Percentiles rank a stretch among this genome's conserved stretches.
These are phyloP conservation scores for Podospora anserina DNA, from an alignment of 495 filamentous ascomycete genomes.

Conservation along the genomic window DNA sequence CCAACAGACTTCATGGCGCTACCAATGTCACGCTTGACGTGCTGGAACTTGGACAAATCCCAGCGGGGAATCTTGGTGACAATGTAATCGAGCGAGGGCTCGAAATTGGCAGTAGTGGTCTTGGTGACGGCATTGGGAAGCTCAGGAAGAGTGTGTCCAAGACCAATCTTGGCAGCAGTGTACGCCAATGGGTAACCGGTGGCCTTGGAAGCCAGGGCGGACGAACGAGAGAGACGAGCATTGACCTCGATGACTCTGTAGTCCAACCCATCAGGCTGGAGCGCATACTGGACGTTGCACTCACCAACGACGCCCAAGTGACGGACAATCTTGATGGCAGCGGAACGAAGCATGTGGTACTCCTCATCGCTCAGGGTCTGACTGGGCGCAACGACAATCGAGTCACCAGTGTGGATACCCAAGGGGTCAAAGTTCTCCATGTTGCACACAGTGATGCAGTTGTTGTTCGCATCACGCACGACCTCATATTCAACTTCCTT, in stretches of 20 bases:
- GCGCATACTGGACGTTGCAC: slow-evolving; percentile 97
- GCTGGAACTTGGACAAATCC: slow-evolving; percentile 98
- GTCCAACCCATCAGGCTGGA: slow-evolving; percentile 92
- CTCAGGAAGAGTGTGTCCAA: slow-evolving; percentile 91
- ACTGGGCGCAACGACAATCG: slow-evolving; percentile 95
- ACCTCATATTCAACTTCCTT: slow-evolving; percentile 99
- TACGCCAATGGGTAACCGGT: slow-evolving; percentile 96
- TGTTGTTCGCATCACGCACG: slow-evolving; percentile 91
- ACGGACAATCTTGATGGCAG: slow-evolving; percentile 97
- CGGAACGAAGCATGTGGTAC: slow-evolving; percentile 98
- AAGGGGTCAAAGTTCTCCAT: slow-evolving; percentile 99
- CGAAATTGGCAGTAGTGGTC: slow-evolving; percentile 98
- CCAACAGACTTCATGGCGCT: slow-evolving; percentile 98
- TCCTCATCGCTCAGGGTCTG: slow-evolving; percentile 95
- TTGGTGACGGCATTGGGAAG: slow-evolving; percentile 96
- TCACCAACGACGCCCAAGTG: slow-evolving; percentile 96
- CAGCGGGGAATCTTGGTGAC: slow-evolving; percentile 98
- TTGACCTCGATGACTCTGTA: slow-evolving; percentile 99
- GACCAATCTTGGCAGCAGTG: slow-evolving; percentile 93
- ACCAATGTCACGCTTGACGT: slow-evolving; percentile 95
- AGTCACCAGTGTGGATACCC: slow-evolving; percentile 97
- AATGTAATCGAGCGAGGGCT: slow-evolving; percentile 93
- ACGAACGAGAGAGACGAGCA: slow-evolving; percentile 90
- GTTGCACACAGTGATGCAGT: slow-evolving; percentile 99
- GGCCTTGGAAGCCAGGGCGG: slow-evolving; percentile 92